phyloP scores from a whole-genome alignment of 1,139 yeast genomes.

The Torulaspora globosa region DNA sequence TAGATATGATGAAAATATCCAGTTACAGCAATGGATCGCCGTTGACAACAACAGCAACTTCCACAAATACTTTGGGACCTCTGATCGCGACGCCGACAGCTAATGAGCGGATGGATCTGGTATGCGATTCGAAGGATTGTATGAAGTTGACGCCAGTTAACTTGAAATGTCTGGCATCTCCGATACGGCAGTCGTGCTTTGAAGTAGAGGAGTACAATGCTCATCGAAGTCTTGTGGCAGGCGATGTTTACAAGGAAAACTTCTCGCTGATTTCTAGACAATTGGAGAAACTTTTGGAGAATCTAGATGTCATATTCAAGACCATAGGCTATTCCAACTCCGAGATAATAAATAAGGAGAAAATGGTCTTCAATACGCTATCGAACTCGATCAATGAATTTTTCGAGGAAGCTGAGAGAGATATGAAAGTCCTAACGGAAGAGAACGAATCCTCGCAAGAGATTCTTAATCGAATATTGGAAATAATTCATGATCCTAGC shows the following conservation, averaged over 20 bases:
- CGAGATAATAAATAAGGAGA: constrained; percentile 39
- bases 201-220: background rate
- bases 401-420: constrained; percentile 37
- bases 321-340: constrained; percentile 41
- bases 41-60: constrained; percentile 6
- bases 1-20: constrained; percentile 8
- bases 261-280: constrained; percentile 37
- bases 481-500: constrained; percentile 36
- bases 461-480: constrained; percentile 34
- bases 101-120: constrained; percentile 3
- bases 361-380: constrained; percentile 36
- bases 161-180: constrained; percentile 24
- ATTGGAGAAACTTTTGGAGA: constrained; percentile 34
- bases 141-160: constrained; percentile 28
- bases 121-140: constrained; percentile 18
- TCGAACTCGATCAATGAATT: constrained; percentile 38
- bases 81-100: constrained; percentile 6
- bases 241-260: constrained; percentile 32
- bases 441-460: constrained; percentile 35
- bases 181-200: constrained; percentile 12
- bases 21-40: constrained; percentile 9
- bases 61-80: constrained; percentile 5
- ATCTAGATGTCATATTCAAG: constrained; percentile 38
- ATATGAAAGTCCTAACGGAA: constrained; percentile 31
- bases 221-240: constrained; percentile 4